Evolutionary conservation across 1,284 basidiomycete species (phyloP).

Genomic region (Rhodofomes roseus): DNA sequence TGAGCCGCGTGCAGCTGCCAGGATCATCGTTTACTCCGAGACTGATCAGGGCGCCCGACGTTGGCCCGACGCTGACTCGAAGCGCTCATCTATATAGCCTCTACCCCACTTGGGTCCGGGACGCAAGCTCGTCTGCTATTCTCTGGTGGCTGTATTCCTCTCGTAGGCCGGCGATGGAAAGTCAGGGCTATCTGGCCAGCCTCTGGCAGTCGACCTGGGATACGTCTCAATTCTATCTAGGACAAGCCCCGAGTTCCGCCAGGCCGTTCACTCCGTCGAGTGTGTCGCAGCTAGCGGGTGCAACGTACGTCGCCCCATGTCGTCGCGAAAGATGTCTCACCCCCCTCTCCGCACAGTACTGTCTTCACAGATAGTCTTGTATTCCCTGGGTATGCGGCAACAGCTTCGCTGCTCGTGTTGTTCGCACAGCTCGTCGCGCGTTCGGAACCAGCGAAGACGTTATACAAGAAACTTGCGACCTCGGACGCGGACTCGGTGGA

Average conservation of each 20-base stretch:
- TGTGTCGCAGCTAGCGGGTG: background rate
- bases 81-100: background rate
- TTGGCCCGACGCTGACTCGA: background rate
- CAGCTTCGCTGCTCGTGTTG: slow-evolving; percentile 7
- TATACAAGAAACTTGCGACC: slow-evolving; percentile 5
- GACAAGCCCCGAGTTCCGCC: background rate
- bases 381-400: slow-evolving; percentile 7
- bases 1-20: background rate
- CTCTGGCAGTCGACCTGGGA: background rate
- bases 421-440: slow-evolving; percentile 6
- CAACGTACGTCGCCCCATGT: background rate
- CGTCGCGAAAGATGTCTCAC: background rate
- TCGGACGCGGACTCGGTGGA: background rate
- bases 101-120: background rate
- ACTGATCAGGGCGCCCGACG: background rate
- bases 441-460: background rate
- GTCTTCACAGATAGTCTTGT: slow-evolving; percentile 5
- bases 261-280: background rate
- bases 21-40: background rate
- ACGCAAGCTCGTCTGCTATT: background rate
- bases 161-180: slow-evolving; percentile 2
- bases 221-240: slow-evolving; percentile 5
- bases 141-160: background rate
- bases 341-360: background rate
- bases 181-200: background rate